Evolutionary conservation across 2,329 filamentous ascomycete genomes (phyloP).

Genomic region (Phyllachora maydis): DNA sequence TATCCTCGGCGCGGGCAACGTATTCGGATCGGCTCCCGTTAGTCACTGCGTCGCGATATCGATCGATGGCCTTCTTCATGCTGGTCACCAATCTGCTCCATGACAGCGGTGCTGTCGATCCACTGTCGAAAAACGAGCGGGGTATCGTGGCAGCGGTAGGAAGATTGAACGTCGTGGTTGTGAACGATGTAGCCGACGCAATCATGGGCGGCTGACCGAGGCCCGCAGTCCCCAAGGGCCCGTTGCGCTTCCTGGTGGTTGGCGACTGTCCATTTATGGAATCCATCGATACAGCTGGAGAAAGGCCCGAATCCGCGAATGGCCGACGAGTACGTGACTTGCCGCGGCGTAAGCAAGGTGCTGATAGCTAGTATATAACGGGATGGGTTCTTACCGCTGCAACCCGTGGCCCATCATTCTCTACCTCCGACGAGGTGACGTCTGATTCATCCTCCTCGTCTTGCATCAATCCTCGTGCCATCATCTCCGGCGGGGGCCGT

Average conservation of each 20-base stretch:
- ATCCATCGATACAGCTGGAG: conserved; percentile 78
- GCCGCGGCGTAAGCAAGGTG: conserved; percentile 1
- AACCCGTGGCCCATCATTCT: too few relatives aligned
- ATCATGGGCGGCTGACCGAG: conserved; percentile 26
- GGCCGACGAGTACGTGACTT: conserved; percentile 45
- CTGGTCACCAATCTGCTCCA: conserved; percentile 84
- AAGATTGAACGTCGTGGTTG: conserved; percentile 32
- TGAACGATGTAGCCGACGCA: conserved; percentile 40
- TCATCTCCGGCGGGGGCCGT: conserved; percentile 73
- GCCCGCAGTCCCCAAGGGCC: conserved; percentile 29
- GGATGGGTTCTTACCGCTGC: too few relatives aligned
- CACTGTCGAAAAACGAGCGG: conserved; percentile 78
- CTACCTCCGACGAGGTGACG: conserved; percentile 62
- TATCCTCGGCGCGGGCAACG: conserved; percentile 87
- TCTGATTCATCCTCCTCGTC: conserved; percentile 86
- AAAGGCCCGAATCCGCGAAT: conserved; percentile 45
- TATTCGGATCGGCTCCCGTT: conserved; percentile 73
- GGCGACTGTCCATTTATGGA: conserved; percentile 57
- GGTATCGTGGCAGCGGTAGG: conserved; percentile 43
- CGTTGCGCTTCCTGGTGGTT: conserved; percentile 31
- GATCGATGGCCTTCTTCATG: conserved; percentile 78
- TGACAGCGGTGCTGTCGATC: conserved; percentile 57
- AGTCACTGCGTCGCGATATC: conserved; percentile 76
- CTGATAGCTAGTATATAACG: too few relatives aligned
- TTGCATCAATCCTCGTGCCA: conserved; percentile 62